Evolutionary conservation across 2,329 filamentous ascomycete genomes (phyloP), one percentile per base, ranked within the genome.

Genomic region (Botrytis fragariae): DNA sequence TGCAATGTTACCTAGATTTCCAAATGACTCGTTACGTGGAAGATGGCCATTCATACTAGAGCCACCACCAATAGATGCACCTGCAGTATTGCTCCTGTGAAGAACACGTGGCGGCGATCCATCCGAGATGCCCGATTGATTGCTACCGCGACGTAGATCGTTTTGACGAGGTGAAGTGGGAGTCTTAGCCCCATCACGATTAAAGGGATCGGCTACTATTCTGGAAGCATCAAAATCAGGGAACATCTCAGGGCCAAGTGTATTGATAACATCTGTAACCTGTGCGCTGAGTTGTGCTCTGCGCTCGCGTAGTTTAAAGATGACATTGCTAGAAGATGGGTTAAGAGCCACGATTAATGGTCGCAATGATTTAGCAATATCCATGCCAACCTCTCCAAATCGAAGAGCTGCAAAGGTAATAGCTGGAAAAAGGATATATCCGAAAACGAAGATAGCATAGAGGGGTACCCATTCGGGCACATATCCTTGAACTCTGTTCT

Each of bases 311-410:
- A 99, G 88, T 78, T 91, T 92, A 75, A 93, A 89, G 67, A 99
- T 89, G 73, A 92, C 93, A 84, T 95, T 97, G 81, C 90, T 92
- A 1, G 93, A 95, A 7, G 90, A 90, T 1, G 96, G 96, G 78
- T 92, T 92, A 79, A 98, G 87, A 76, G 93, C 96, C 48, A 98
- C 86, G 63, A 97, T 86, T 16, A 99, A 88, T 9, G 96, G 96
- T 16, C 94, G 90, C 25, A 99, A 87, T 0, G 95, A 98, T 83
- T 98, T 99, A 84, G 96, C 86, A 72, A 99, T 98, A 81, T 99
- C 96, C 94, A 99, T 98, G 70, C 95, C 96, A n/a, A 97, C 92
- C 84, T 99, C 96, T 64, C 96, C 96, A 77, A 98, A 97, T 18
- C 96, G 92, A 70, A 99, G 90, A 10, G 96, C 94, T 7, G 94